Evolutionary conservation across 768 basidiomycete species (phyloP).

Genomic region (Imleria badia): DNA sequence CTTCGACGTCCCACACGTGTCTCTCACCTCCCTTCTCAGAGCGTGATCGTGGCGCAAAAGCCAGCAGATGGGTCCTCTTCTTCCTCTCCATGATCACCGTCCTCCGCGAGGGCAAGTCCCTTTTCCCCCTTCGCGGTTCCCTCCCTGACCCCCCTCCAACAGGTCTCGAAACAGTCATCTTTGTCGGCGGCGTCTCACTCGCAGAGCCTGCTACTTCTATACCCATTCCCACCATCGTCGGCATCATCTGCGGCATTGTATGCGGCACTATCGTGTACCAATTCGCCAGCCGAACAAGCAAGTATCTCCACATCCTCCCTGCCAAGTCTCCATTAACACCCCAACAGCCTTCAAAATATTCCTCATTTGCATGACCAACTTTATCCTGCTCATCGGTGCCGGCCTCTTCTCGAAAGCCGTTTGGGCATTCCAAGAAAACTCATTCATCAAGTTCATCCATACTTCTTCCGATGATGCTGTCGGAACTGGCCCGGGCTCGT

Average conservation of each 20-base stretch:
- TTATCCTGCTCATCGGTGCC: conserved; percentile 90
- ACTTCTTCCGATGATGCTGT: conserved; percentile 63
- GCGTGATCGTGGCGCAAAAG: conserved; percentile 46
- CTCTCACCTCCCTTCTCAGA: conserved; percentile 25
- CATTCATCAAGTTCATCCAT: conserved; percentile 69
- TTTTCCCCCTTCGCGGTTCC: too few species aligned
- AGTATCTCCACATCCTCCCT: conserved; percentile 18
- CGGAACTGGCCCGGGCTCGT: conserved; percentile 83
- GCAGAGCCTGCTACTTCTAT: conserved; percentile 80
- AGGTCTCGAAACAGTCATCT: conserved; percentile 89
- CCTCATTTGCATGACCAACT: conserved; percentile 88
- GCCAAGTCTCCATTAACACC: neutral
- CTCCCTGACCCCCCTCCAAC: neutral
- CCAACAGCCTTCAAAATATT: conserved; percentile 73
- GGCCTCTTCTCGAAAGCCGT: conserved; percentile 86
- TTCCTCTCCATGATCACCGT: conserved; percentile 90
- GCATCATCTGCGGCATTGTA: conserved; percentile 72
- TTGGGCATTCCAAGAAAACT: conserved; percentile 67
- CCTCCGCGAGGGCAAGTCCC: conserved; percentile 74
- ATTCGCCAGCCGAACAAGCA: conserved; percentile 73
- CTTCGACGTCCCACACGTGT: neutral
- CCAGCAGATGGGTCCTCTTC: conserved; percentile 86
- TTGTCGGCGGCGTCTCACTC: conserved; percentile 92
- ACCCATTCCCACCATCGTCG: conserved; percentile 87
- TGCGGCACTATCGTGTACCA: conserved; percentile 78